Conservation (phyloP, 768 basidiomycete genomes). For the Hygrocybe coccinea region DNA sequence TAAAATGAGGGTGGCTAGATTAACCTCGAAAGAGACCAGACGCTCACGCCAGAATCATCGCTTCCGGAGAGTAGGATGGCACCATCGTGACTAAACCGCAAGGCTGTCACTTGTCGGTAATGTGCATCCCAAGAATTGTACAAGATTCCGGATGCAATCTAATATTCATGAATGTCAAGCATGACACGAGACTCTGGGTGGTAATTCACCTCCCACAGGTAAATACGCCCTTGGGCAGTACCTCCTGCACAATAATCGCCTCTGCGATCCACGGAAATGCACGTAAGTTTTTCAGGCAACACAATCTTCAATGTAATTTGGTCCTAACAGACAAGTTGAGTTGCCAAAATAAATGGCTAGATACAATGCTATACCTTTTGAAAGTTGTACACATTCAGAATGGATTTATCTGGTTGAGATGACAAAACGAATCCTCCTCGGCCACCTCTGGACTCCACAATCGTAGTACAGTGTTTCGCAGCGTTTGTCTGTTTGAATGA, state of each 20-base stretch:
- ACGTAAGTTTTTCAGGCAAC: slow-evolving; percentile 83
- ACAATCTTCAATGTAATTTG: slow-evolving; percentile 84
- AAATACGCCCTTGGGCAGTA: slow-evolving; percentile 81
- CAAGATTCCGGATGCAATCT: slow-evolving; percentile 92
- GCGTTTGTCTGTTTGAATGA: slow-evolving; percentile 86
- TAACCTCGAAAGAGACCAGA: slow-evolving; percentile 88
- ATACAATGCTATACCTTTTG: slow-evolving; percentile 62
- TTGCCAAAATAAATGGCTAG: not conserved
- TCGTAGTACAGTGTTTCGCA: slow-evolving; percentile 57
- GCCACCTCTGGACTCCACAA: slow-evolving; percentile 61
- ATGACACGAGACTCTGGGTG: not conserved
- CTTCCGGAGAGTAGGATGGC: slow-evolving; percentile 78
- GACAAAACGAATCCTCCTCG: slow-evolving; percentile 83
- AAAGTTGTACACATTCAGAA: slow-evolving; percentile 87
- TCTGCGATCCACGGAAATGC: slow-evolving; percentile 65
- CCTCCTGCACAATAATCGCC: slow-evolving; percentile 85
- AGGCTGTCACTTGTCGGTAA: slow-evolving; percentile 80
- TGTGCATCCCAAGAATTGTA: slow-evolving; percentile 93
- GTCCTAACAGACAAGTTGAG: slow-evolving; percentile 49
- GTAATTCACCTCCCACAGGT: slow-evolving; percentile 87
- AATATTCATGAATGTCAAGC: slow-evolving; percentile 14
- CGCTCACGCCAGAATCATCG: slow-evolving; percentile 82
- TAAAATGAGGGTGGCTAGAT: slow-evolving; percentile 26
- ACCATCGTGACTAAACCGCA: slow-evolving; percentile 82
- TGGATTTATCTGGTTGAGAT: slow-evolving; percentile 81